These are phyloP conservation scores for Diaporthe citri DNA, from an alignment of 2,329 filamentous ascomycete genomes.

Conservation along the genomic window DNA sequence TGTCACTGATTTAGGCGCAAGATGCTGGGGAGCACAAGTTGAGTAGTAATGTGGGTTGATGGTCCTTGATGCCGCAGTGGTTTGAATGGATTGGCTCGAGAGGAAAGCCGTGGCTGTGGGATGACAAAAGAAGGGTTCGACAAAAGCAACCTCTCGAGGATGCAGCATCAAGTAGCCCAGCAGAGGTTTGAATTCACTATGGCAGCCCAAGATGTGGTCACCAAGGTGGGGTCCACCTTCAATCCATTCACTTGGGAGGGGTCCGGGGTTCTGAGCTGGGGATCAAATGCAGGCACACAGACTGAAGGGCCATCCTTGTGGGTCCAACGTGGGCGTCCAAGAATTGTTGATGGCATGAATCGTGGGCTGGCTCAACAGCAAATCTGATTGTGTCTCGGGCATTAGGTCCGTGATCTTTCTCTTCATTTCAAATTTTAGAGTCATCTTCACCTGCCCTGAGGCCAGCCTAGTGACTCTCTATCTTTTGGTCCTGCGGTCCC, in stretches of 20 bases:
- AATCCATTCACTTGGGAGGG: not conserved
- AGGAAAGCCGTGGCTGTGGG: too few relatives aligned
- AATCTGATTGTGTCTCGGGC: not conserved
- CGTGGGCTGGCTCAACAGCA: not conserved
- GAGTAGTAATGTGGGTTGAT: not conserved
- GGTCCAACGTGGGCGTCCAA: fast-evolving
- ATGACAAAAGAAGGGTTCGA: not conserved
- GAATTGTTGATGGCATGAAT: too few relatives aligned
- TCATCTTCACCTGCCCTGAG: too few relatives aligned
- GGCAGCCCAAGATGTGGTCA: not conserved
- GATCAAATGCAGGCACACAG: not conserved
- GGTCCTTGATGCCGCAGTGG: not conserved
- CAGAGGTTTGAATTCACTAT: not conserved
- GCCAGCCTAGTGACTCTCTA: too few relatives aligned
- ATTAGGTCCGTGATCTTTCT: not conserved
- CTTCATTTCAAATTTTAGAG: too few relatives aligned
- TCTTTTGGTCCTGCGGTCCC: too few relatives aligned
- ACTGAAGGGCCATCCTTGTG: not conserved
- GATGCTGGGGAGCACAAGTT: not conserved
- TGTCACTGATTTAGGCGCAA: not conserved
- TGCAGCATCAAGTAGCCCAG: not conserved
- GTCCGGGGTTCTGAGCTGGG: not conserved
- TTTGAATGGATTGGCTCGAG: too few relatives aligned
- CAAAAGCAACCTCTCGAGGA: not conserved
- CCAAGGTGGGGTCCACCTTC: not conserved